These are phyloP conservation scores for Elaeagnus macrophylla DNA, from an alignment of 306 rosid species.

Conservation along the genomic window DNA sequence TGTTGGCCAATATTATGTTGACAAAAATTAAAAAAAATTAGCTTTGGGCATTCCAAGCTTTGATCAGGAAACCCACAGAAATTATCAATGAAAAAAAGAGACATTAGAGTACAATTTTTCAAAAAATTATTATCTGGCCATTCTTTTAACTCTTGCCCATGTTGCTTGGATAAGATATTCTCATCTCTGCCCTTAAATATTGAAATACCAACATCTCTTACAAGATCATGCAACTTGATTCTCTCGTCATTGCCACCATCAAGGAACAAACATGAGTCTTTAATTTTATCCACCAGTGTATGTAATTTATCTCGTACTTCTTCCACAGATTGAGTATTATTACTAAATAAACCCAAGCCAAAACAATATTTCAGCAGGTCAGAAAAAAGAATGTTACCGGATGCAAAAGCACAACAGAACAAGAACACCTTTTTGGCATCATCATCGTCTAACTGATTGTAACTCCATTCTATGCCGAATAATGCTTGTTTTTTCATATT, in stretches of 20 bases:
- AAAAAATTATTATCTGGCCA: slow-evolving; percentile 7
- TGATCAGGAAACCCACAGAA: background rate
- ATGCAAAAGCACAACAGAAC: slow-evolving; percentile 10
- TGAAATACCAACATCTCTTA: slow-evolving; percentile 8
- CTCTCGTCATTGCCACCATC: background rate
- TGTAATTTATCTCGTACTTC: slow-evolving; percentile 7
- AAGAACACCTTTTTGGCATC: slow-evolving; percentile 19
- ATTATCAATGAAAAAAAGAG: background rate
- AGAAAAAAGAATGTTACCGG: background rate
- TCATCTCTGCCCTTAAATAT: background rate
- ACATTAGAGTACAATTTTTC: slow-evolving; percentile 13
- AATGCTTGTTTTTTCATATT: background rate
- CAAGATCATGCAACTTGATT: slow-evolving; percentile 18
- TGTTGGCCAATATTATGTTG: background rate
- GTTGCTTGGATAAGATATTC: slow-evolving; percentile 7
- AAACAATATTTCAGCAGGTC: slow-evolving; percentile 29
- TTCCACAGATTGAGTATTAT: background rate
- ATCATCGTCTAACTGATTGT: background rate
- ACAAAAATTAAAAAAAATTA: background rate
- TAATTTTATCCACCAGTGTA: slow-evolving; percentile 13
- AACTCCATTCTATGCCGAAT: slow-evolving; percentile 19
- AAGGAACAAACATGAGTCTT: slow-evolving; percentile 18
- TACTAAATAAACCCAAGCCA: slow-evolving; percentile 17
- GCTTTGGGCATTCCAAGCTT: background rate
- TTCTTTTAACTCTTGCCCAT: slow-evolving; percentile 6